phyloP scores from a whole-genome alignment of 768 basidiomycete species.

The Boletus rubroflammeus region DNA sequence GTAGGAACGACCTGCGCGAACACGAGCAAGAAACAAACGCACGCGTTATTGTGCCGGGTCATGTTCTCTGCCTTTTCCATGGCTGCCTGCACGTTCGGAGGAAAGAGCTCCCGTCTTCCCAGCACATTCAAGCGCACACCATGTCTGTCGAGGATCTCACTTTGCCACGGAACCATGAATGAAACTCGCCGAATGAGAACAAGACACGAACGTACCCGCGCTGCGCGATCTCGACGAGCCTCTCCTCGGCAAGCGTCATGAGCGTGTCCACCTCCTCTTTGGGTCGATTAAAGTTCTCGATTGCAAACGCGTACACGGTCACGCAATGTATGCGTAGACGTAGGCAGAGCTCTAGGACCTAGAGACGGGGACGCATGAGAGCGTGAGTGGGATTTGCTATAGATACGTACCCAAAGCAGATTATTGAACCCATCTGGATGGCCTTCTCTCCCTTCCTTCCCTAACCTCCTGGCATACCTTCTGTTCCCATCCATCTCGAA shows the following conservation, averaged over 20 bases:
- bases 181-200: neutral
- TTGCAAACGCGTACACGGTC: conserved; percentile 95
- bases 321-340: conserved; percentile 78
- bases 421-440: conserved; percentile 83
- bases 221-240: conserved; percentile 71
- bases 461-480: conserved; percentile 72
- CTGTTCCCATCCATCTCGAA: conserved; percentile 99
- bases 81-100: conserved; percentile 66
- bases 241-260: conserved; percentile 79
- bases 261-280: conserved; percentile 82
- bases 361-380: neutral
- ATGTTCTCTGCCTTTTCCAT: conserved; percentile 68
- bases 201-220: conserved; percentile 60
- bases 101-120: conserved; percentile 73
- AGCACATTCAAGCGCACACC: conserved; percentile 83
- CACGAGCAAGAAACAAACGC: neutral
- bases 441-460: conserved; percentile 67
- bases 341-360: conserved; percentile 87
- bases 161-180: conserved; percentile 29
- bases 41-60: conserved; percentile 75
- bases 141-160: conserved; percentile 75
- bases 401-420: conserved; percentile 64
- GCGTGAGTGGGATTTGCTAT: neutral
- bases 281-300: conserved; percentile 93
- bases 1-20: neutral